Evolutionary conservation across 306 rosid species (phyloP).

Genomic region (Mucuna pruriens): DNA sequence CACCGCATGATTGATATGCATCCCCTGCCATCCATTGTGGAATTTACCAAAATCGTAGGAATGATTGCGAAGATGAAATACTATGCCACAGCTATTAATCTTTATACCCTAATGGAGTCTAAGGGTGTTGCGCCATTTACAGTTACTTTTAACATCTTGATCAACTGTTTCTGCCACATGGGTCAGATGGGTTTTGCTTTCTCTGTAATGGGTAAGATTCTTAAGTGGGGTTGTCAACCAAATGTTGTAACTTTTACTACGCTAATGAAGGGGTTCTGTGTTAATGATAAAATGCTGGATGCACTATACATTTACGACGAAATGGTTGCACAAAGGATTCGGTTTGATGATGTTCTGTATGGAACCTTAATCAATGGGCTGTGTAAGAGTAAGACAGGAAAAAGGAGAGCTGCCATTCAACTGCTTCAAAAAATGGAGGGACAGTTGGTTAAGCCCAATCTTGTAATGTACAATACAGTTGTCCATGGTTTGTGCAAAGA

Average conservation of each 20-base stretch:
- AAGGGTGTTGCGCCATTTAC: constrained; percentile 19
- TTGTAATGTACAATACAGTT: constrained; percentile 24
- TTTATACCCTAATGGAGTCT: constrained; percentile 24
- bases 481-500: constrained; percentile 17
- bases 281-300: background rate
- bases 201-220: constrained; percentile 27
- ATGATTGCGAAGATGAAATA: constrained; percentile 14
- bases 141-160: constrained; percentile 35
- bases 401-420: constrained; percentile 10
- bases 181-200: constrained; percentile 31
- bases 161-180: constrained; percentile 29
- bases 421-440: background rate
- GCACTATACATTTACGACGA: background rate
- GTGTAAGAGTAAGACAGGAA: constrained; percentile 4
- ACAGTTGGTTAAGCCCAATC: constrained; percentile 12
- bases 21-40: constrained; percentile 30
- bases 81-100: constrained; percentile 23
- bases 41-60: constrained; percentile 36
- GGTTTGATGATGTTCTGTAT: background rate
- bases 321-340: background rate
- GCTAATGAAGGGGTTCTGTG: constrained; percentile 7
- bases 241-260: constrained; percentile 26
- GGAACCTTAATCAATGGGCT: constrained; percentile 27
- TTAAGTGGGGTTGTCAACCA: constrained; percentile 28
- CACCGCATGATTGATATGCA: constrained; percentile 14